phyloP scores from a whole-genome alignment of 2,329 filamentous ascomycete species.

The Pyrenophora tritici-repentis region DNA sequence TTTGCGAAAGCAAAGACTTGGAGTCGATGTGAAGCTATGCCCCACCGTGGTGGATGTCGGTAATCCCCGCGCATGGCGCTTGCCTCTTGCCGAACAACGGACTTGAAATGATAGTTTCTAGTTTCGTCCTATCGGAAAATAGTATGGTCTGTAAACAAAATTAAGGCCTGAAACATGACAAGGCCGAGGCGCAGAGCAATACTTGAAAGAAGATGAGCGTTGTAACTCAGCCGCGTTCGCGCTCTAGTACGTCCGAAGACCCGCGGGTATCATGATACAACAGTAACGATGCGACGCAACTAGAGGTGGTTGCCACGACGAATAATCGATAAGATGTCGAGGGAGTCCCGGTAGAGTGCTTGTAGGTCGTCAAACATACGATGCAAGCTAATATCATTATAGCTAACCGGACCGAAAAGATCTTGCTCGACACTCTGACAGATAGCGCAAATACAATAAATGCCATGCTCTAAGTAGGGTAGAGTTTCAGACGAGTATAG shows the following conservation, averaged over 20 bases:
- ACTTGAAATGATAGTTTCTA: background rate
- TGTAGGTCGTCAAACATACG: no score
- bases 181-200: no score
- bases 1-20: no score
- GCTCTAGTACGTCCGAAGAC: no score
- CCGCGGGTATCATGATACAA: no score
- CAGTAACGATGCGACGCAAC: background rate
- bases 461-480: background rate
- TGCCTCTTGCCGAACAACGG: slow-evolving; percentile 2
- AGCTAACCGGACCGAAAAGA: background rate
- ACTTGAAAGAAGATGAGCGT: no score
- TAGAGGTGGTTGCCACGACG: background rate
- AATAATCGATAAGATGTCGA: no score
- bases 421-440: background rate
- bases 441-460: background rate
- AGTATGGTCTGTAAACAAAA: background rate
- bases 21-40: no score
- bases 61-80: slow-evolving; percentile 11
- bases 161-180: background rate
- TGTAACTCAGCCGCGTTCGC: no score
- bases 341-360: no score
- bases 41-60: background rate
- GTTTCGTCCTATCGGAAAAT: slow-evolving; percentile 1
- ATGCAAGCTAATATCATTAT: background rate
- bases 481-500: slow-evolving; percentile 1